Evolutionary conservation across 2,329 filamentous ascomycete genomes (phyloP).

Genomic region (Pyrenophora tritici-repentis): DNA sequence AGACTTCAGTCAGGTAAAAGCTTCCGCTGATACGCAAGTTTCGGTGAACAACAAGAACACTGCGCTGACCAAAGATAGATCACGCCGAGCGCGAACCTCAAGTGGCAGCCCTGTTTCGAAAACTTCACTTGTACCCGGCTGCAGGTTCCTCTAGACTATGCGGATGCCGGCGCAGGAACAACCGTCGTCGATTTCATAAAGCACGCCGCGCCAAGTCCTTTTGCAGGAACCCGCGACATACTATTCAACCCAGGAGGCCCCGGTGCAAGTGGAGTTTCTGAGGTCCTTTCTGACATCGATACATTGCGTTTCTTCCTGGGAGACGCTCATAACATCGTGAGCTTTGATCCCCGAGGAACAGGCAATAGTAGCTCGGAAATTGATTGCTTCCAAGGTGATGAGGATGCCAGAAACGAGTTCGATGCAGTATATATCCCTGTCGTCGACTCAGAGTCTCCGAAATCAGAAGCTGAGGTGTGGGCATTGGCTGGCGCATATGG

Average conservation of each 20-base stretch:
- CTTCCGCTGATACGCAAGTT: not conserved
- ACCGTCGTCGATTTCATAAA: slow-evolving; percentile 1
- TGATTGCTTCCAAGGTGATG: not conserved
- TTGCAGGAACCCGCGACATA: not conserved
- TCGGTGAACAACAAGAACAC: not conserved
- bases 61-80: not conserved
- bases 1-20: not conserved
- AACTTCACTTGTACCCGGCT: slow-evolving; percentile 1
- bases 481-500: not conserved
- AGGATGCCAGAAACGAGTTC: not conserved
- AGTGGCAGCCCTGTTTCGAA: not conserved
- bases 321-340: not conserved
- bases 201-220: not conserved
- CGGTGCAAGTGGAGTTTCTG: not conserved
- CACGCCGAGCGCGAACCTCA: not conserved
- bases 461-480: not conserved
- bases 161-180: not conserved
- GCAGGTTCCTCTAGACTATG: slow-evolving; percentile 4
- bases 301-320: not conserved
- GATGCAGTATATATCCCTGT: not conserved
- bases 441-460: not conserved
- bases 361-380: not conserved
- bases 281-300: not conserved
- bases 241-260: not conserved
- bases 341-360: not conserved